Evolutionary conservation across 768 basidiomycete genomes (phyloP), one percentile per base, ranked within the genome.

Genomic region (Exsudoporus frostii): DNA sequence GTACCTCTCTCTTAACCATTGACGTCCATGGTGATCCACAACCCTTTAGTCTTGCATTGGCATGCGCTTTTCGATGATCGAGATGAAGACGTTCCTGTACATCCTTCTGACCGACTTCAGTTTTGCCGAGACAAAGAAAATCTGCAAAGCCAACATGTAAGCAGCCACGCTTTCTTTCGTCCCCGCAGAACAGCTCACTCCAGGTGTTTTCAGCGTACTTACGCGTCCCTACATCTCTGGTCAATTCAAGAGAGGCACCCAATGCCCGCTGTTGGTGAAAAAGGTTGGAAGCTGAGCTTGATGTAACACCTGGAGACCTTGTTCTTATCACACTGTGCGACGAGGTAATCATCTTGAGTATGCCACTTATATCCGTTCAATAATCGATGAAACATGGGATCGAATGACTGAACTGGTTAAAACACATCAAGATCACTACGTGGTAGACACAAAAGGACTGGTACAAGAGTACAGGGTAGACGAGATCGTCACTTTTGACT

Each of bases 11-110:
- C 14, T 29, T 34, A 24, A 3, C 20, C 13, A 8, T 13, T 27
- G 22, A 27, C n/a, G 19, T 32, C 20, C 17, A 10, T 24, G 4
- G 17, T 48, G 50, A 63, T 45, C 15, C 5, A 15, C 7, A 1
- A 19, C n/a, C 17, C 5, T 34, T 54, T 47, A 92, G 90, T 86
- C 88, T 1, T 92, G 91, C 64, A 87, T 91, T 45, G 90, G 90
- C 3, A 76, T 88, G 73, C 82, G 85, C 22, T 90, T 93, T 67
- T 88, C 90, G 6, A 72, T 91, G 65, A 88, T 92, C 49, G 90
- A 93, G 72, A 84, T 90, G 58, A 92, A 92, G 71, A 77, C 80
- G 1, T 85, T 92, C 64, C 62, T 90, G 9, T 90, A 82, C 60
- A 77, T 84, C 45, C 75, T 92, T 20, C 58, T 92, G 39, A 83